A percentile compares a stretch with the other conserved stretches of the same genome.
Conservation (phyloP, 108 stramenopile species). For the Fistulifera solaris region DNA sequence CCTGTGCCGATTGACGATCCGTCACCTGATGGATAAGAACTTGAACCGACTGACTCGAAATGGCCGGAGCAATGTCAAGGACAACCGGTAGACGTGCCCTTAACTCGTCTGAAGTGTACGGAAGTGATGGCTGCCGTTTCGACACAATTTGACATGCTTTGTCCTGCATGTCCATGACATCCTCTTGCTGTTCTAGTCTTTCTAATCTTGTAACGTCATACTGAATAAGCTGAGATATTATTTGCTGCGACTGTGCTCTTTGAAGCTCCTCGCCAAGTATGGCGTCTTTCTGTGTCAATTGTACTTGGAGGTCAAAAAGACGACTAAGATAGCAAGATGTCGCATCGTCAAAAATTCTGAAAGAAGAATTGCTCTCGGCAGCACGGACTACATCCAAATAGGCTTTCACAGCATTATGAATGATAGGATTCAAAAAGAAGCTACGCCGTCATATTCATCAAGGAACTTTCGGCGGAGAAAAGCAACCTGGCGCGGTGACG, state of each 20-base stretch:
- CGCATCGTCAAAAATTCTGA: not conserved
- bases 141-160: slow-evolving; percentile 54
- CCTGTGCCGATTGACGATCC: slow-evolving; percentile 56
- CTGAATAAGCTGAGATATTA: not conserved
- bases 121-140: slow-evolving; percentile 24
- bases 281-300: not conserved
- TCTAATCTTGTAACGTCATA: not conserved
- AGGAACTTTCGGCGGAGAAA: not conserved
- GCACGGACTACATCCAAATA: not conserved
- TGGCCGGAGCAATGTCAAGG: slow-evolving; percentile 29
- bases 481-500: not conserved
- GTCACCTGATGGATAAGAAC: slow-evolving; percentile 66
- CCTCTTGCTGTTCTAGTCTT: slow-evolving; percentile 48
- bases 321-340: not conserved
- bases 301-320: not conserved
- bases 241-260: not conserved
- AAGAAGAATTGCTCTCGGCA: no score
- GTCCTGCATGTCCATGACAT: slow-evolving; percentile 65
- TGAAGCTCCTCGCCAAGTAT: not conserved
- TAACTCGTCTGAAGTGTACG: slow-evolving; percentile 48
- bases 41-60: not conserved
- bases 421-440: not conserved
- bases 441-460: not conserved
- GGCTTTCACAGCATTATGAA: not conserved
- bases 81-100: slow-evolving; percentile 45